A percentile compares a stretch with the other conserved stretches of the same genome.
Conservation (phyloP, 1,284 basidiomycete species). For the Cystobasidium slooffiae region DNA sequence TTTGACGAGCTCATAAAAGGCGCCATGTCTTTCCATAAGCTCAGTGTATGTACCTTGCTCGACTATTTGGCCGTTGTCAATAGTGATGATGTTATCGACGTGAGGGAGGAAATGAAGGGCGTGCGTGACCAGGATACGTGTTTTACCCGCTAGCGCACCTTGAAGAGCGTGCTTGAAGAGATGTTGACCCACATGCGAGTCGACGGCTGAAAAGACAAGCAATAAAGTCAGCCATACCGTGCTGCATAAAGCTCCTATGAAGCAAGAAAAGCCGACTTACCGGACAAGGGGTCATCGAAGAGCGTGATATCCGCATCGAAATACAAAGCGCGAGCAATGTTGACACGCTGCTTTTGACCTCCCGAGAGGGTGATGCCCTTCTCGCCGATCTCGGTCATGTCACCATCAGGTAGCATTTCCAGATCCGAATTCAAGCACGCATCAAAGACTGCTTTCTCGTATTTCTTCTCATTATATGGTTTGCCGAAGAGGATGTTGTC, state of each 20-base stretch:
- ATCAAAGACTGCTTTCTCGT: constrained; percentile 74
- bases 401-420: constrained; percentile 77
- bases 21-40: constrained; percentile 68
- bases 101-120: constrained; percentile 78
- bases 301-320: constrained; percentile 82
- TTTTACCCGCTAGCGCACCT: constrained; percentile 71
- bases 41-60: constrained; percentile 74
- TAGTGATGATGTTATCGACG: constrained; percentile 70
- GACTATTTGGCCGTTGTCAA: constrained; percentile 70
- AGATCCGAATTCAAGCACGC: constrained; percentile 78
- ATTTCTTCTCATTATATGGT: constrained; percentile 75
- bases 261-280: constrained; percentile 35
- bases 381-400: constrained; percentile 77
- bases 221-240: not conserved
- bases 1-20: constrained; percentile 72
- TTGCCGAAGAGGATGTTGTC: constrained; percentile 86
- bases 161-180: constrained; percentile 83
- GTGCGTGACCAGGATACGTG: constrained; percentile 77
- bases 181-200: constrained; percentile 83
- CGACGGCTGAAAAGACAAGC: constrained; percentile 62
- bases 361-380: constrained; percentile 70
- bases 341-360: constrained; percentile 75
- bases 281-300: constrained; percentile 71
- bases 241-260: not conserved
- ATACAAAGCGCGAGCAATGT: constrained; percentile 83